Evolutionary conservation across 2,329 filamentous ascomycete genomes (phyloP), one percentile per base, ranked within the genome.

Genomic region (Simplicillium aogashimaense): DNA sequence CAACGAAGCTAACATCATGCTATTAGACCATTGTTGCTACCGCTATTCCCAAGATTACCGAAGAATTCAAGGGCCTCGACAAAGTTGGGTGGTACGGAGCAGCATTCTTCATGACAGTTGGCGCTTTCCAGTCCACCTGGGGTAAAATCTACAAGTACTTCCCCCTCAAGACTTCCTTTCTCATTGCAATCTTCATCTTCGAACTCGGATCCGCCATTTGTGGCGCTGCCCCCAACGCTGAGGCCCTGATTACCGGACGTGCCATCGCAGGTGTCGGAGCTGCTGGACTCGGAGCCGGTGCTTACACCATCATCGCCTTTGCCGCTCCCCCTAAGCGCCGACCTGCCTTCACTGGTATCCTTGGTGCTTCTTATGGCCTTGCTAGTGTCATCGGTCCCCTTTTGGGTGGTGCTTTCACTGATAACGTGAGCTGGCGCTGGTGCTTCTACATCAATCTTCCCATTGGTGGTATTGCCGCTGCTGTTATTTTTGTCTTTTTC

Each of bases 41-140:
- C 1, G 67, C 67, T 9, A 69, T 72, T 31, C 69, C 68, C 3
- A 64, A 63, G 39, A 70, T 72, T 45, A 70, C 68, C 2, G 61
- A 59, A 45, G 59, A 65, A 28, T 65, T 67, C 53, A 53, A 64
- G 34, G 55, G 61, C 30, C 57, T 71, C 7, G 55, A 59, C 16
- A 62, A 71, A 40, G 61, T 72, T 11, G 64, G 66, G 13, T 77
- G 73, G 73, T 76, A 76, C 46, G 70, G 67, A 3, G 61, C 66
- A 8, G 67, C 66, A 12, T 71, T 63, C 46, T 65, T 69, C 47
- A 51, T 68, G 37, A 63, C 61, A 5, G 45, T 62, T 9, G 62
- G 56, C 3, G 54, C 52, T 32, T 56, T 58, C 46, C 59, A 63
- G 49, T 54, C 56, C 3, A 50, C 53, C 25, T 63, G 54, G 51